Base-by-base conservation (phyloP, 768 basidiomycete genomes). In the Suillus hirtellus region DNA sequence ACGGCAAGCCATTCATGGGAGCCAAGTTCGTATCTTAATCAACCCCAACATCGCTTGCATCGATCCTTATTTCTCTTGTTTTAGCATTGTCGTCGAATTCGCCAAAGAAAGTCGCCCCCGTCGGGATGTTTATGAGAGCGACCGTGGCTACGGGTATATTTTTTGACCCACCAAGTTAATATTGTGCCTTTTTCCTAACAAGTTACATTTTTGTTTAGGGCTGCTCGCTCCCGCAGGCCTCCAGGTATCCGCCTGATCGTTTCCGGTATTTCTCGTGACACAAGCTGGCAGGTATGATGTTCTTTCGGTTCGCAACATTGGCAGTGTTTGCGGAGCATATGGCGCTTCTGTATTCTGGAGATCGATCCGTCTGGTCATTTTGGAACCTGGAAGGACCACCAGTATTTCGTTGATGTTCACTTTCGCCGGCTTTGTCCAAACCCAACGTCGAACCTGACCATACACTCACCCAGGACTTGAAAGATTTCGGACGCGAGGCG, bases 201-300 rank as follows among this genome's bases (percentile, higher is more conserved):
- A 21, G n/a, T 49, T 66, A 68, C 47, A 68, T 63, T 59, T 60
- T 60, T 55, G 14, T 65, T 44, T 71, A 80, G 79, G 65, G 84
- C 84, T 50, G 80, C 86, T 46, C 87, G 92, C 49, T 80, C 89
- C 44, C 86, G 90, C 53, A 82, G 92, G 62, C 92, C 92, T 63
- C 87, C 89, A 63, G 93, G 93, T 10, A 85, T 90, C 64, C 89
- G 95, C 68, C 81, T 98, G 62, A 82, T 90, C 65, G 93, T 99
- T 64, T 86, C 90, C 44, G 94, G 94, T 61, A 86, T 99, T 67
- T 93, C 95, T 68, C 89, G 91, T 73, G 93, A 96, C 74, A 96
- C 95, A 53, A 97, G 95, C 77, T 99, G 96, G 96, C 96, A 99
- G 95, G 96, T 99, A 88, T 80, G 91, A 78, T 73, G 67, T 65